Evolutionary conservation across 768 basidiomycete genomes (phyloP).

Genomic region (Boletus rubescentipes): DNA sequence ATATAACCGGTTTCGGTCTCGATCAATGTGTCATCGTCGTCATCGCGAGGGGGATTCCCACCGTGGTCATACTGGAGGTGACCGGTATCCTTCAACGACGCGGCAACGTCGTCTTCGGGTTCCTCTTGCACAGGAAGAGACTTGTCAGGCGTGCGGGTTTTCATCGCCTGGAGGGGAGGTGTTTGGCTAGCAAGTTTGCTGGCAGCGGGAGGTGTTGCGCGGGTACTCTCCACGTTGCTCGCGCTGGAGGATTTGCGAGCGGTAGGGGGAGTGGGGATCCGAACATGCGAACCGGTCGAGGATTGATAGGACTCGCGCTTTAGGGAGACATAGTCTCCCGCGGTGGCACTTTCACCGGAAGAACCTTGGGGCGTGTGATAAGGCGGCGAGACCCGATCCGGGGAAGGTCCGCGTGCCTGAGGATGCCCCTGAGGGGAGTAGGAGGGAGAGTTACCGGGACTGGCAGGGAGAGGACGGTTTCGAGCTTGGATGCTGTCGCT

Average conservation of each 20-base stretch:
- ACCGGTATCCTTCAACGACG: slow-evolving; percentile 40
- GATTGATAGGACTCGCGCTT: slow-evolving; percentile 46
- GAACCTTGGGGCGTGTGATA: slow-evolving; percentile 50
- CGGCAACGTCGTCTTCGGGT: slow-evolving; percentile 58
- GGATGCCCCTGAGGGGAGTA: slow-evolving; percentile 42
- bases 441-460: slow-evolving; percentile 37
- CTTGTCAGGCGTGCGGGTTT: slow-evolving; percentile 62
- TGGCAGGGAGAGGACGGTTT: slow-evolving; percentile 32
- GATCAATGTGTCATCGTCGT: slow-evolving; percentile 46
- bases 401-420: slow-evolving; percentile 46
- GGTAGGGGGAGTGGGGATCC: slow-evolving; percentile 29
- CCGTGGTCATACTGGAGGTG: slow-evolving; percentile 36
- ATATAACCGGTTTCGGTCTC: slow-evolving; percentile 38
- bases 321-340: slow-evolving; percentile 42
- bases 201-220: slow-evolving; percentile 36
- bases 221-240: slow-evolving; percentile 20
- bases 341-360: slow-evolving; percentile 42
- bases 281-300: slow-evolving; percentile 28
- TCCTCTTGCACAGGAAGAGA: slow-evolving; percentile 79
- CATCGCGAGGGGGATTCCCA: slow-evolving; percentile 41
- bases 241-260: slow-evolving; percentile 26
- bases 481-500: slow-evolving; percentile 25
- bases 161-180: slow-evolving; percentile 52
- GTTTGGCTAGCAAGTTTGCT: slow-evolving; percentile 49
- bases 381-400: slow-evolving; percentile 53